These are phyloP conservation scores for Chalaropsis thielavioides DNA, from an alignment of 2,329 filamentous ascomycete genomes.

Conservation along the genomic window DNA sequence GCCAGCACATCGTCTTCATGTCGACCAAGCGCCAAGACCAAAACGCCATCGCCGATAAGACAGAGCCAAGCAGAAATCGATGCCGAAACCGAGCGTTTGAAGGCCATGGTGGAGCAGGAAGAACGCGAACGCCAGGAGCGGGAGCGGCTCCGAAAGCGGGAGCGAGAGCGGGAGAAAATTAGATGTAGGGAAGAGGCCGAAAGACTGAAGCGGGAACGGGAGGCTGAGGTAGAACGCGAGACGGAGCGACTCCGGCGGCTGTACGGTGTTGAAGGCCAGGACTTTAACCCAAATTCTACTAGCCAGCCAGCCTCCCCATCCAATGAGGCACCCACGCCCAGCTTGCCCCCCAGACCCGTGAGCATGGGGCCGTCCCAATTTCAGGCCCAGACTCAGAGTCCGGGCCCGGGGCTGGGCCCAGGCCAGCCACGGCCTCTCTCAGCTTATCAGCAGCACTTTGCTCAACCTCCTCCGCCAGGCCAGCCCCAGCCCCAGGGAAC, in stretches of 20 bases:
- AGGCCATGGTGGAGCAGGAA: slow-evolving; percentile 39
- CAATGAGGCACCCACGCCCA: slow-evolving; percentile 14
- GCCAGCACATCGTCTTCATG: slow-evolving; percentile 30
- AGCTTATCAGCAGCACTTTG: slow-evolving; percentile 21
- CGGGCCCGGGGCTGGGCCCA: neutral
- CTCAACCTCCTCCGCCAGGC: slow-evolving; percentile 20
- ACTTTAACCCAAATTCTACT: slow-evolving; percentile 20
- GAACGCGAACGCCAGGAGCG: slow-evolving; percentile 41
- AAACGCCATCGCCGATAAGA: slow-evolving; percentile 23
- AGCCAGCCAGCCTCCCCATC: slow-evolving; percentile 19
- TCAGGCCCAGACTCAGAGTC: slow-evolving; percentile 9
- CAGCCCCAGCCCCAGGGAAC: neutral
- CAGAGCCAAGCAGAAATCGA: slow-evolving; percentile 38
- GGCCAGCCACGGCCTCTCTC: slow-evolving; percentile 22
- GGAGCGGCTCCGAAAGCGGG: slow-evolving; percentile 26
- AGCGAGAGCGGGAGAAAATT: slow-evolving; percentile 31
- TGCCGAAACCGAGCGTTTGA: slow-evolving; percentile 62
- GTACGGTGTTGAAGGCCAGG: slow-evolving; percentile 46
- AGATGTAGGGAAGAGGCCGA: slow-evolving; percentile 11
- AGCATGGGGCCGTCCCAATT: slow-evolving; percentile 23
- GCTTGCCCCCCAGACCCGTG: slow-evolving; percentile 31
- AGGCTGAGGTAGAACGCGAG: slow-evolving; percentile 59
- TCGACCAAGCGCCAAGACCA: slow-evolving; percentile 29
- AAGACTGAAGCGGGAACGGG: slow-evolving; percentile 51
- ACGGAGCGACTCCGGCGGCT: slow-evolving; percentile 62